Percentiles rank a stretch among this genome's conserved stretches.
These are phyloP conservation scores for Loxodes magnus DNA, from an alignment of 73 alveolate species.

Conservation along the genomic window DNA sequence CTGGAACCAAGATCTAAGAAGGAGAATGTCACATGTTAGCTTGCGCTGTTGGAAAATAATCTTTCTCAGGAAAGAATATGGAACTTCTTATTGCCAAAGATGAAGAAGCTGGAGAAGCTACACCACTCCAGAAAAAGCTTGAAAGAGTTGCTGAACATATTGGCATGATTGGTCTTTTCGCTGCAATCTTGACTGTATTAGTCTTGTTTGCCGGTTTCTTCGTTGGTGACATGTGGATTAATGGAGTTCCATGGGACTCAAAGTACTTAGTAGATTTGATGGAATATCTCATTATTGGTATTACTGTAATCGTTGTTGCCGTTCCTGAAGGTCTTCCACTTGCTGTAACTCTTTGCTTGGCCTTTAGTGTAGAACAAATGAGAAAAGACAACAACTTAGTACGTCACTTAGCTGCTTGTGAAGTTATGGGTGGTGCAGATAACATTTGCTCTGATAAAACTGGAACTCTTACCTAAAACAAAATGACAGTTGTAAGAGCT, in stretches of 20 bases:
- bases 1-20: constrained; percentile 69
- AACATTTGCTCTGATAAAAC: constrained; percentile 90
- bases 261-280: constrained; percentile 54
- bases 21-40: constrained; percentile 79
- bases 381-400: constrained; percentile 86
- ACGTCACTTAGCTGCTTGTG: constrained; percentile 82
- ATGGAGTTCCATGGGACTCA: constrained; percentile 40
- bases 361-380: constrained; percentile 85
- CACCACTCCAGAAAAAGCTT: constrained; percentile 83
- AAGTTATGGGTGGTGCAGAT: constrained; percentile 93
- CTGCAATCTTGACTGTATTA: constrained; percentile 62
- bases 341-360: constrained; percentile 90
- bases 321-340: constrained; percentile 96
- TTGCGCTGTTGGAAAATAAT: constrained; percentile 83
- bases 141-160: constrained; percentile 76
- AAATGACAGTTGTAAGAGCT: constrained; percentile 60
- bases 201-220: constrained; percentile 62
- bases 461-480: constrained; percentile 90
- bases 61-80: constrained; percentile 63
- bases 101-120: constrained; percentile 54
- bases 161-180: constrained; percentile 74
- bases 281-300: constrained; percentile 73
- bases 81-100: constrained; percentile 56
- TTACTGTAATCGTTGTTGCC: constrained; percentile 87
- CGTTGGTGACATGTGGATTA: constrained; percentile 24